Percentiles rank a stretch among this genome's conserved stretches.
These are phyloP conservation scores for Leishmania amazonensis DNA, from an alignment of 208 protist species.

Conservation along the genomic window DNA sequence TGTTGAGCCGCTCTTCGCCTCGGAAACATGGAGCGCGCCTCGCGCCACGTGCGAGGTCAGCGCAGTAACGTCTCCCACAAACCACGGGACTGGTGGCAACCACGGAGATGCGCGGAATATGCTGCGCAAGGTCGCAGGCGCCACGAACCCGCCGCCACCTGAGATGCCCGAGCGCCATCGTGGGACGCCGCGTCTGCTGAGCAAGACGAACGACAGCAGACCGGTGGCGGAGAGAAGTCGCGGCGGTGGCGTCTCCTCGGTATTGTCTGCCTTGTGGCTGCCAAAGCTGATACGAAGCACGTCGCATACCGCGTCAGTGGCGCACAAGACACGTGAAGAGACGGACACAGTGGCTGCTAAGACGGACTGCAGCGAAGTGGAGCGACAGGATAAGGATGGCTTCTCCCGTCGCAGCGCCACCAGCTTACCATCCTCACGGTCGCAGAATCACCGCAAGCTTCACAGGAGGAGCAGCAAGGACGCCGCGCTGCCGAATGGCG, in stretches of 20 bases:
- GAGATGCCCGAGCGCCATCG: background rate
- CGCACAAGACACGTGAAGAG: background rate
- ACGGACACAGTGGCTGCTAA: background rate
- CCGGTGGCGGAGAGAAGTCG: conserved; percentile 1
- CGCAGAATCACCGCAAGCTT: no score
- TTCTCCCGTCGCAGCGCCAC: background rate
- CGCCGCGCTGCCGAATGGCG: background rate
- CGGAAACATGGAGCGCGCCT: conserved; percentile 10
- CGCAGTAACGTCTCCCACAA: background rate
- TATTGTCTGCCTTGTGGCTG: conserved; percentile 2
- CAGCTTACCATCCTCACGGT: background rate
- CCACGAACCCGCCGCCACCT: background rate
- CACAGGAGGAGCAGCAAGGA: background rate
- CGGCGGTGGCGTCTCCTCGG: background rate
- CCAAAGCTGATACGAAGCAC: conserved; percentile 4
- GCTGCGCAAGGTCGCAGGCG: background rate
- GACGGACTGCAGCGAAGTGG: background rate
- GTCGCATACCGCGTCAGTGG: background rate
- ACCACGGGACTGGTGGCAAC: background rate
- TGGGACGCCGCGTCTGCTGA: conserved; percentile 9
- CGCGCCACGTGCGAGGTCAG: background rate
- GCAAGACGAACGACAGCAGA: conserved; percentile 13
- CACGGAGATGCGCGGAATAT: background rate
- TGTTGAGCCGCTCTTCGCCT: conserved; percentile 16
- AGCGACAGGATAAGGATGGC: background rate